phyloP scores from a whole-genome alignment of 768 basidiomycete species.

The Symmetrospora coprosmae region DNA sequence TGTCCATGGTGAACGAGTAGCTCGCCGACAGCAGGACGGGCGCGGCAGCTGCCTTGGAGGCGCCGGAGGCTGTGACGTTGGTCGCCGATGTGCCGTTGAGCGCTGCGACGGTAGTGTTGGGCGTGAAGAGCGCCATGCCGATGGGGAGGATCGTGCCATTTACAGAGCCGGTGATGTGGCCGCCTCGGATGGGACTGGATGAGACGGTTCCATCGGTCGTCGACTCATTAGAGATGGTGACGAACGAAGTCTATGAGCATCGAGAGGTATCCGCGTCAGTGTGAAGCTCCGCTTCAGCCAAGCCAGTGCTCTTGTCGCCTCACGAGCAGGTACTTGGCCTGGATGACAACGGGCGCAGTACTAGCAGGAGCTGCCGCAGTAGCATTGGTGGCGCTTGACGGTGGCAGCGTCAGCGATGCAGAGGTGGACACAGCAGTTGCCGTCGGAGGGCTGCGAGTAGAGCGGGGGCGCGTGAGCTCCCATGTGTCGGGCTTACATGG shows the following conservation, averaged over 20 bases:
- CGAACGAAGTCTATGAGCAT: constrained; percentile 9
- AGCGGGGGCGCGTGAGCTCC: not conserved
- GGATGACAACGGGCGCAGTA: not conserved
- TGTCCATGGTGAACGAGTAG: constrained; percentile 6
- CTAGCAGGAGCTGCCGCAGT: not conserved
- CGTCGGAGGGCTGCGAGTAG: not conserved
- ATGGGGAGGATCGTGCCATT: constrained; percentile 12
- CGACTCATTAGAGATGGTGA: not conserved
- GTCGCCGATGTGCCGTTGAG: not conserved
- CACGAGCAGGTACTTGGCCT: constrained; percentile 11
- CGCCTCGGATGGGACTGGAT: not conserved
- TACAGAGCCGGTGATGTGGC: constrained; percentile 3
- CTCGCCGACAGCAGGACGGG: constrained; percentile 6
- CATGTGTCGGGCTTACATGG: not conserved
- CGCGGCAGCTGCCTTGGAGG: not conserved
- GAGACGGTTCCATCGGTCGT: constrained; percentile 7
- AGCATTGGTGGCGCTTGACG: not conserved
- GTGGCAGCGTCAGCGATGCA: not conserved
- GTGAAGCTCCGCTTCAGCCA: too few species aligned
- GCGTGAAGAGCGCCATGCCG: constrained; percentile 19
- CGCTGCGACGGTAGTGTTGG: too few species aligned
- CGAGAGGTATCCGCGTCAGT: not conserved
- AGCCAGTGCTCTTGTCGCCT: not conserved
- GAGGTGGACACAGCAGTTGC: not conserved
- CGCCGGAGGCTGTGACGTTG: not conserved